Conservation (phyloP, 2,329 filamentous ascomycete genomes). For the Sarocladium oryzae region DNA sequence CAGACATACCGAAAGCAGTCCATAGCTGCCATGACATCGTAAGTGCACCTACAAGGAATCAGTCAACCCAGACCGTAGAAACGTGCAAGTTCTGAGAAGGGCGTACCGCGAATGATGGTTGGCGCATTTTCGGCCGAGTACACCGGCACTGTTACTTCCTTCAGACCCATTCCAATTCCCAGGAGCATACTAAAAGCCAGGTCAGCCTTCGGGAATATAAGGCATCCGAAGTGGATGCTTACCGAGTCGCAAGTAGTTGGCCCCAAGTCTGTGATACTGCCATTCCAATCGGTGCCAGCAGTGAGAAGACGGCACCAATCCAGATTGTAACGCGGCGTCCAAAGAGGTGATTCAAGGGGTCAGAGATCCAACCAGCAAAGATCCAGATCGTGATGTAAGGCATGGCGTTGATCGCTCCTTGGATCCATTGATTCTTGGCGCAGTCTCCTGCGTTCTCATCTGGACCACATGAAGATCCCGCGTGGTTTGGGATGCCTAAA, state of each 20-base stretch:
- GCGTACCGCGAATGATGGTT: constrained; percentile 38
- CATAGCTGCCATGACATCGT: constrained; percentile 5
- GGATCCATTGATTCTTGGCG: constrained; percentile 43
- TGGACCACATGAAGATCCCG: constrained; percentile 23
- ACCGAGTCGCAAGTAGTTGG: constrained; percentile 1
- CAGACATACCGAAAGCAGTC: not conserved
- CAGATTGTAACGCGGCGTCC: constrained; percentile 4
- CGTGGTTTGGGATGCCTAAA: constrained; percentile 34
- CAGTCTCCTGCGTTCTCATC: constrained; percentile 10
- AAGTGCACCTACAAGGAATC: not conserved
- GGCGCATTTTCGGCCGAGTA: constrained; percentile 48
- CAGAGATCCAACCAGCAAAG: constrained; percentile 19
- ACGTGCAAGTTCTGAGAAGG: constrained; percentile 35
- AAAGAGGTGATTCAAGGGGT: constrained; percentile 6
- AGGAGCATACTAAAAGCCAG: constrained; percentile 33
- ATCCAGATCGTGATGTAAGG: constrained; percentile 34
- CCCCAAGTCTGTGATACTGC: constrained; percentile 5
- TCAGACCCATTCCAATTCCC: constrained; percentile 55
- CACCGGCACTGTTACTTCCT: constrained; percentile 42
- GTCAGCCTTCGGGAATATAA: not conserved
- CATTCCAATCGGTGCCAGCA: constrained; percentile 1
- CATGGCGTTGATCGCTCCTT: constrained; percentile 39
- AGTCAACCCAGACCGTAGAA: not conserved
- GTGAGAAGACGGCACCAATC: constrained; percentile 6
- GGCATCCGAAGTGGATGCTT: not conserved